These are phyloP conservation scores for Cyclanthera cordifolia DNA, from an alignment of 306 rosid species.

Conservation along the genomic window DNA sequence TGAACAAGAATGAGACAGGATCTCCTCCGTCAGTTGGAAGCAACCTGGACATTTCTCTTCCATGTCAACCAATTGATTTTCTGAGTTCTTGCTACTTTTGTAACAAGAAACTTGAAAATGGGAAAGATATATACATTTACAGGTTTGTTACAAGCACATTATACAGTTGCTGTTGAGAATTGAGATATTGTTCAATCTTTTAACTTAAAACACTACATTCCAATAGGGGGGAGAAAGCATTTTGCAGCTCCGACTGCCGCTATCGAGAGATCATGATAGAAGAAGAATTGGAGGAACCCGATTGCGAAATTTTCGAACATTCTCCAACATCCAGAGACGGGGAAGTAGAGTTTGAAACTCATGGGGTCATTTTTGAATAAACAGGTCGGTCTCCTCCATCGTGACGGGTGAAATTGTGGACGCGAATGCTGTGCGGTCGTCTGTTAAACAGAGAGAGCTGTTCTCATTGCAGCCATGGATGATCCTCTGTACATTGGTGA, in stretches of 20 bases:
- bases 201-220: constrained; percentile 14
- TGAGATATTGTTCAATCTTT: background rate
- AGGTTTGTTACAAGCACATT: constrained; percentile 33
- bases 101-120: constrained; percentile 61
- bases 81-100: constrained; percentile 63
- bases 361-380: constrained; percentile 33
- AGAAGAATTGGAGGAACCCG: constrained; percentile 48
- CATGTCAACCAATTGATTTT: constrained; percentile 41
- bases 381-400: constrained; percentile 5
- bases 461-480: constrained; percentile 80
- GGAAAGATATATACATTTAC: constrained; percentile 75
- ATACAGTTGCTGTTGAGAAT: background rate
- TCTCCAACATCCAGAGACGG: constrained; percentile 25
- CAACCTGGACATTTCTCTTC: constrained; percentile 17
- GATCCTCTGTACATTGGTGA: constrained; percentile 85
- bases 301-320: constrained; percentile 18
- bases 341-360: constrained; percentile 32
- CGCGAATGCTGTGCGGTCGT: constrained; percentile 46
- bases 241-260: constrained; percentile 77
- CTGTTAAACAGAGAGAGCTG: constrained; percentile 63
- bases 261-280: constrained; percentile 55
- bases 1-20: constrained; percentile 23
- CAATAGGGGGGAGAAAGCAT: constrained; percentile 79
- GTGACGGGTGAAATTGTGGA: constrained; percentile 13
- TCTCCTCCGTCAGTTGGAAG: background rate